Base-by-base conservation (phyloP, 2,329 filamentous ascomycete genomes). In the Alternaria tenuissima region DNA sequence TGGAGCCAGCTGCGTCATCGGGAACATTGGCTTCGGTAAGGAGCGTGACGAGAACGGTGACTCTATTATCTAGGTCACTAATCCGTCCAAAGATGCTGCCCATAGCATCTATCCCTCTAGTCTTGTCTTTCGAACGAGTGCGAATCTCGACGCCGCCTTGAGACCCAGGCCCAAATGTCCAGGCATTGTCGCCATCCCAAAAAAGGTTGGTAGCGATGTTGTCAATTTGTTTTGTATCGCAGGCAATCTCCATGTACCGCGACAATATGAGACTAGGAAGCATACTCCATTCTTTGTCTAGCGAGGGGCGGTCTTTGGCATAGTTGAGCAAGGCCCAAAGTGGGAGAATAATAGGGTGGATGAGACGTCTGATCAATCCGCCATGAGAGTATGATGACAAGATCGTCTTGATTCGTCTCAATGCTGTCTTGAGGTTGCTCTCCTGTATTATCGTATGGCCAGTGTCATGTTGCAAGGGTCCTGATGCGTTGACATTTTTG, bases 101-200 rank as follows among this genome's bases (percentile, higher is more conserved):
- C 55, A 76, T 66, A 85, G 96, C 81, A 91, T 94, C 28, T 12
- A 38, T 38, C 4, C 22, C 78, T 90, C 92, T 78, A 90, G 90
- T 77, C 87, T 95, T 82, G 89, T 96, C 85, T 90, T 95, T 85
- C 89, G 94, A 86, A 86, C 71, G 60, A 59, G 66, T 64, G 24
- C 81, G 81, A 16, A 88, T 82, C 42, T 88, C 83, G 18, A 92
- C 80, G 0, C 80, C 81, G 5, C 83, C 83, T 28, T 84, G 76
- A 0, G 75, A 71, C 0, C 77, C 79, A 1, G 78, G 71, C 2
- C 79, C 81, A 66, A 86, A 91, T 12, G 71, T 74, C 90, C 90
- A 92, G 20, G 71, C 64, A 0, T 67, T 55, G 6, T 75, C 77
- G 1, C 89, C 89, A 52, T 81, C 80, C 68, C 84, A 88, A 3